phyloP scores from a whole-genome alignment of 371 early-diverging fungal species.

The Neoconidiobolus thromboides region DNA sequence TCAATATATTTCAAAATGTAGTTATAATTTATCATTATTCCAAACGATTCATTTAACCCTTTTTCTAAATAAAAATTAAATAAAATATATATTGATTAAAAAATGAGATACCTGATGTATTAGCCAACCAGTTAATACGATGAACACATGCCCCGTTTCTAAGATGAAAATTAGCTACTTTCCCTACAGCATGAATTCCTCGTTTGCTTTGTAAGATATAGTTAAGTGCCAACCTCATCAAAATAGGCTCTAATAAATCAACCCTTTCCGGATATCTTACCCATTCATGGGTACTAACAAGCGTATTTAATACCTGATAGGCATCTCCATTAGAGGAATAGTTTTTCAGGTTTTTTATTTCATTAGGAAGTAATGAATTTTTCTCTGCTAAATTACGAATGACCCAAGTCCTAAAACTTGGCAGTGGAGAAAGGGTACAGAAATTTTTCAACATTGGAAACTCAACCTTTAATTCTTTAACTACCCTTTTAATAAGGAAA shows the following conservation, averaged over 20 bases:
- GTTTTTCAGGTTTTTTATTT: background rate
- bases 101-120: slow-evolving; percentile 25
- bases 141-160: slow-evolving; percentile 74
- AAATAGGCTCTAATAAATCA: slow-evolving; percentile 26
- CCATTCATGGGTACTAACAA: slow-evolving; percentile 9
- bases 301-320: background rate
- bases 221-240: slow-evolving; percentile 45
- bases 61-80: slow-evolving; percentile 15
- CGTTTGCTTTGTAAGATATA: slow-evolving; percentile 39
- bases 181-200: slow-evolving; percentile 41
- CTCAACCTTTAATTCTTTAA: slow-evolving; percentile 37
- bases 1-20: slow-evolving; percentile 44
- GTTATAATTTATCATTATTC: slow-evolving; percentile 78
- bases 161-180: slow-evolving; percentile 78
- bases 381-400: slow-evolving; percentile 4
- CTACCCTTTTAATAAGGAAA: slow-evolving; percentile 69
- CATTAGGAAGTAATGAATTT: background rate
- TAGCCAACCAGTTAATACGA: slow-evolving; percentile 65
- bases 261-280: slow-evolving; percentile 10
- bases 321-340: background rate
- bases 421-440: slow-evolving; percentile 72
- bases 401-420: slow-evolving; percentile 62
- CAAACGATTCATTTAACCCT: slow-evolving; percentile 56
- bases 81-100: background rate
- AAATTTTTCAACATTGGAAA: slow-evolving; percentile 49